Evolutionary conservation across 129 eudicot species (phyloP).

Genomic region (Flaveria trinervia): DNA sequence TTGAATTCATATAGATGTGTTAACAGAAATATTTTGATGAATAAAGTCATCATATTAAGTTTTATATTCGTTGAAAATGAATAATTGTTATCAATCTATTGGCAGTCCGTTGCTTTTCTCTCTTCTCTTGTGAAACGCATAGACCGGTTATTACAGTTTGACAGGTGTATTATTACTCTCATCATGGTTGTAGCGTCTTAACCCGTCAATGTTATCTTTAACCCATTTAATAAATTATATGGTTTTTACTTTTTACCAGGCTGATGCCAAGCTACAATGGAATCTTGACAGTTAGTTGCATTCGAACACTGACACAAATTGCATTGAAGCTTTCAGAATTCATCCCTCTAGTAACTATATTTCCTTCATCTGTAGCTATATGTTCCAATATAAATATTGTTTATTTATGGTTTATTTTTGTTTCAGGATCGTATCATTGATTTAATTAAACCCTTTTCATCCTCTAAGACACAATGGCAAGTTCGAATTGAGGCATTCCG

Average conservation of each 20-base stretch:
- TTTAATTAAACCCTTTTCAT: constrained; percentile 63
- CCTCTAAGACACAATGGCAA: constrained; percentile 56
- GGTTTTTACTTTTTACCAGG: constrained; percentile 39
- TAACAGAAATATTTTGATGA: constrained; percentile 4
- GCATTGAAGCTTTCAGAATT: constrained; percentile 81
- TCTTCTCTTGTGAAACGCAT: constrained; percentile 83
- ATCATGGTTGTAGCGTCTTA: constrained; percentile 9
- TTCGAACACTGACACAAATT: constrained; percentile 72
- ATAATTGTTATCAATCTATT: constrained; percentile 27
- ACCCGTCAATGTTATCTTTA: not conserved
- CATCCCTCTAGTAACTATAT: constrained; percentile 61
- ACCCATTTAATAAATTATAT: constrained; percentile 17
- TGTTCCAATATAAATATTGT: not conserved
- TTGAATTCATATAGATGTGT: not conserved
- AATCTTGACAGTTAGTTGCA: constrained; percentile 78
- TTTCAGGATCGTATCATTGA: constrained; percentile 69
- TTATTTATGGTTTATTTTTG: not conserved
- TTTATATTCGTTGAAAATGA: constrained; percentile 18
- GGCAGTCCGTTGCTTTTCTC: constrained; percentile 64
- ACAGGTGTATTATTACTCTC: constrained; percentile 60
- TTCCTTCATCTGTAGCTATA: not conserved
- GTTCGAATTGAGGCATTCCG: constrained; percentile 80
- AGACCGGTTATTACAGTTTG: constrained; percentile 89
- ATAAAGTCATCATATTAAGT: not conserved
- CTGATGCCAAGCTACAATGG: constrained; percentile 98